Percentiles rank a stretch among this genome's conserved stretches.
Conservation (phyloP, 257 asterid species). For the Nicotiana attenuata region DNA sequence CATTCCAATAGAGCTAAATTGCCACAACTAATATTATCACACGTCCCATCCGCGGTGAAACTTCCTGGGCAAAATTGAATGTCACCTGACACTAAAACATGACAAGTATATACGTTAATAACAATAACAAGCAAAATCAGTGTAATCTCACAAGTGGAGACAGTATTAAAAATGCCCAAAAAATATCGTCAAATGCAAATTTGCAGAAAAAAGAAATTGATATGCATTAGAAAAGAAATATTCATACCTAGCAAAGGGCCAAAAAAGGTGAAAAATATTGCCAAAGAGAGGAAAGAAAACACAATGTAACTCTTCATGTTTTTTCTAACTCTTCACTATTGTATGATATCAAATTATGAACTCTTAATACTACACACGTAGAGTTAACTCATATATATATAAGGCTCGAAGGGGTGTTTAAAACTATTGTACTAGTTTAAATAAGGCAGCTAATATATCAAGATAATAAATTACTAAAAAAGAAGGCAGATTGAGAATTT, state of each 20-base stretch:
- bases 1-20: neutral
- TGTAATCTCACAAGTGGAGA: too few relatives aligned
- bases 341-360: neutral
- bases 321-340: neutral
- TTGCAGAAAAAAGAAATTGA: neutral
- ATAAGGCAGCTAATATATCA: neutral
- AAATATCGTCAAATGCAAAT: neutral
- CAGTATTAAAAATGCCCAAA: neutral
- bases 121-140: neutral
- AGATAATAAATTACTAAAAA: neutral
- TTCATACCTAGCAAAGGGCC: neutral
- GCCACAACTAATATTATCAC: neutral
- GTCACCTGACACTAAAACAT: neutral
- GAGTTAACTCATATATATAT: neutral
- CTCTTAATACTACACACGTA: neutral
- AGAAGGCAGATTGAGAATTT: too few relatives aligned
- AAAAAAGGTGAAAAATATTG: neutral
- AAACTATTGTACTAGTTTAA: neutral
- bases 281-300: neutral
- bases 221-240: neutral
- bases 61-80: neutral
- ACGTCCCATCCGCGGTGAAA: neutral
- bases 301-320: constrained; percentile 8
- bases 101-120: neutral
- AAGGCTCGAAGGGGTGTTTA: neutral